Evolutionary conservation across 306 rosid species (phyloP).

Genomic region (Malus domestica): ASM211411v1 NC_041795.1:3972001-3972500

Average conservation of each 20-base stretch:
- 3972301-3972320: slow-evolving; percentile 7
- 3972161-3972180: neutral
- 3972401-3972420: slow-evolving; percentile 92
- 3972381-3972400: slow-evolving; percentile 96
- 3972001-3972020: slow-evolving; percentile 88
- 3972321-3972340: slow-evolving; percentile 7
- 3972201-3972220: neutral
- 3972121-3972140: neutral
- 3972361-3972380: slow-evolving; percentile 95
- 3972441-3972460: slow-evolving; percentile 27
- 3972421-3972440: slow-evolving; percentile 85
- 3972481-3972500: neutral
- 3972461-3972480: neutral
- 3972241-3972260: neutral
- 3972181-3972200: neutral
- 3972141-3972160: neutral
- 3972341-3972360: slow-evolving; percentile 75
- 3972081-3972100: slow-evolving; percentile 64
- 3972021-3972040: slow-evolving; percentile 80
- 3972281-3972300: neutral
- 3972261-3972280: neutral
- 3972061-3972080: slow-evolving; percentile 70
- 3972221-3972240: neutral
- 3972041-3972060: slow-evolving; percentile 62
- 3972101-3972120: slow-evolving; percentile 55